Evolutionary conservation across 2,329 filamentous ascomycete species (phyloP), one percentile per base, ranked within the genome.

Genomic region (Pseudogymnoascus pannorum): DNA sequence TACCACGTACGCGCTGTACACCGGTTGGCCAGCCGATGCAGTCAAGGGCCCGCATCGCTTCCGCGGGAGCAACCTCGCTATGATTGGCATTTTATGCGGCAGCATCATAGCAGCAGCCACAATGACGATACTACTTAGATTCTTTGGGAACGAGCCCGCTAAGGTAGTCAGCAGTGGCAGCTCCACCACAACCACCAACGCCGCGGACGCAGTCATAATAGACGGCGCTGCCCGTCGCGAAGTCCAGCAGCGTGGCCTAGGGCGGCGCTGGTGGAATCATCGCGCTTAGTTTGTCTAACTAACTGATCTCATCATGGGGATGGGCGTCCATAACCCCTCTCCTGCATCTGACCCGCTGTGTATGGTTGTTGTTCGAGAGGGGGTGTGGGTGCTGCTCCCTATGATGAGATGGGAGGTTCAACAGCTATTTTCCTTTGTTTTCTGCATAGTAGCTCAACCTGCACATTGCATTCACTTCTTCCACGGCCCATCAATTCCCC

Each of bases 1-100:
- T 60, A 96, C 91, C 1, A 96, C 92, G 0, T 96, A 96, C 71
- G 92, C 92, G 11, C 77, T 96, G 57, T 96, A 96, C 74, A 87
- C 87, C 0, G 92, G 92, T 29, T 96, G 92, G 92, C 83, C 87
- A 2, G 87, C 81, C 44, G 92, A 96, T 72, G 84, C 84, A 7
- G 77, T 75, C n/a, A 77, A 81, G 1, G 89, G 89, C 0, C 83
- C 83, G 8, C 79, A 83, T 68, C 87, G 87, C 75, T 95, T 88
- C 75, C 86, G 89, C 65, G 87, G 87, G 72, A 95, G 91, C 75
- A 96, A 95, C 74, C 77, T 92, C 66, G 85, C 87, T 67, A 95
- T 96, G 91, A 86, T 96, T 62, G 92, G 87, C 2, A 96, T 96
- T 61, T 75, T 96, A 18, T 85, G 83, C 64, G 76, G 86, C 58